Base-by-base conservation (phyloP, 768 basidiomycete genomes). In the Lactifluus rugatus region DNA sequence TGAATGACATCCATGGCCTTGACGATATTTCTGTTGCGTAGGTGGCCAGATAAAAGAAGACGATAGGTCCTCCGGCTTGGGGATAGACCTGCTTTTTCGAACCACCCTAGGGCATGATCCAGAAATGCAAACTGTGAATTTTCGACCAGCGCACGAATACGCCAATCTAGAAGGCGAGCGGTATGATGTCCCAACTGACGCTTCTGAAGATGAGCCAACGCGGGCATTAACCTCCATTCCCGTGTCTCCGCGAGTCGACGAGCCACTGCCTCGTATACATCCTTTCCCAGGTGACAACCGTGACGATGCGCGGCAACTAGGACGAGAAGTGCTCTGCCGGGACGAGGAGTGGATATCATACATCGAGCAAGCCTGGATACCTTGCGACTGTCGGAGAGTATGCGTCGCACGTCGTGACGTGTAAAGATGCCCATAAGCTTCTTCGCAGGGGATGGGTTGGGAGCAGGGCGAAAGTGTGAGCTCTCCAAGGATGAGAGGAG, bases 51-150 rank as follows among this genome's bases (percentile, higher is more conserved):
- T 13, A 90, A 70, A 39, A 89, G 74, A 16, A 85, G 74, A 64
- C 89, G 85, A 67, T 78, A 90, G 3, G 88, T 88, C 63, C 81
- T 75, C 41, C 80, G 76, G 47, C 74, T 78, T 17, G 85, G 85
- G 11, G 64, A 62, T 31, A 84, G 62, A 1, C 72, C 66, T 49
- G 75, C 70, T 26, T 66, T 65, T 50, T 71, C 64, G 72, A 84
- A 89, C 53, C 83, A 76, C 26, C 73, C 66, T 45, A 85, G 69
- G 2, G 79, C 72, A 41, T 65, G 67, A 57, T 74, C 70, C 25
- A 90, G 70, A 7, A 65, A 66, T 25, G 69, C 66, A 63, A 77
- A 44, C 31, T 76, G 70, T 56, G 77, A 72, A 5, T 71, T 73
- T 67, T 88, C 83, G 57, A 83, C 69, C 41, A 81, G 66, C 1